A percentile compares a stretch with the other conserved stretches of the same genome.
These are phyloP conservation scores for Erythrobasidium yunnanense DNA, from an alignment of 768 basidiomycete species.

Conservation along the genomic window DNA sequence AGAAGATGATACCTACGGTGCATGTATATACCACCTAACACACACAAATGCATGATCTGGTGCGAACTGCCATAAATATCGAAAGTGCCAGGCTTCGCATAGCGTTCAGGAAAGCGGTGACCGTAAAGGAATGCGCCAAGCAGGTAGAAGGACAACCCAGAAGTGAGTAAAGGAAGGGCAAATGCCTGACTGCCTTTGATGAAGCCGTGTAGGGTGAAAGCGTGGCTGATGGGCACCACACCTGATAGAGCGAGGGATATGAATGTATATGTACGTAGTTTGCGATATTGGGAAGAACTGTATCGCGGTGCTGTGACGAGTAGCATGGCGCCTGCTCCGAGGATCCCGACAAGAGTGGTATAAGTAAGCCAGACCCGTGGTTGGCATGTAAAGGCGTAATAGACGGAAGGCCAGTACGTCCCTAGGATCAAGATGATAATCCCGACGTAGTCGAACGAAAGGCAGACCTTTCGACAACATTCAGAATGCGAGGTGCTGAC, in stretches of 20 bases:
- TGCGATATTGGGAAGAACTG: neutral
- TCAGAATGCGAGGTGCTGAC: neutral
- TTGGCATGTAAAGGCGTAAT: conserved; percentile 23
- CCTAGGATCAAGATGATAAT: conserved; percentile 48
- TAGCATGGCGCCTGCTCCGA: neutral
- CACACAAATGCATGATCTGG: neutral
- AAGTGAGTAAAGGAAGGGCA: neutral
- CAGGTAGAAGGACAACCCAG: neutral
- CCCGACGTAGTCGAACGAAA: conserved; percentile 65
- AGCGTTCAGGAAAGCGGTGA: neutral
- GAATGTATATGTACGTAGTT: neutral
- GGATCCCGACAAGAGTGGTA: neutral
- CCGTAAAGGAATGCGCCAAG: neutral
- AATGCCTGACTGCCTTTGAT: neutral
- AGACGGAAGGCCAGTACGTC: conserved; percentile 19
- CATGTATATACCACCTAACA: neutral
- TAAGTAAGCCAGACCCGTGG: neutral
- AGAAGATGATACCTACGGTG: too few species aligned
- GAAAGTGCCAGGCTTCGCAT: neutral
- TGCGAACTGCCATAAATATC: neutral
- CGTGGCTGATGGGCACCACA: neutral
- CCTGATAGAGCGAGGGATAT: neutral
- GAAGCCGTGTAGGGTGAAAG: neutral
- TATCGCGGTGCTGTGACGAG: neutral
- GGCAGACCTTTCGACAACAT: conserved; percentile 53